phyloP scores from a whole-genome alignment of 495 filamentous ascomycete genomes.

The Cryomyces minteri region DNA sequence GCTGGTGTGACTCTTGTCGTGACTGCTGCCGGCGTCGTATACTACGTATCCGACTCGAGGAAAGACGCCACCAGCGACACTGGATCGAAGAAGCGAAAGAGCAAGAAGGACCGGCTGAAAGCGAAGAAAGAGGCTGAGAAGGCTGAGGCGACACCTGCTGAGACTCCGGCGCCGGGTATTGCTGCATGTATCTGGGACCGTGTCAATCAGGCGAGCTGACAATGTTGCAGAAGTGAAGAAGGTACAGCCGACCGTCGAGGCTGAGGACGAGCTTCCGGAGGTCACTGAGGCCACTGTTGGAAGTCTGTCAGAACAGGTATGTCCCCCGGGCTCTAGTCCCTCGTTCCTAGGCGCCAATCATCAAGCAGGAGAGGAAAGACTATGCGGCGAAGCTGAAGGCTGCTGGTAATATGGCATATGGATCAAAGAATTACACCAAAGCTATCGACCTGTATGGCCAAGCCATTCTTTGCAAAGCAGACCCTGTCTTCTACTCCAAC shows the following conservation, averaged over 20 bases:
- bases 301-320: constrained; percentile 46
- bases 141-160: constrained; percentile 25
- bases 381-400: constrained; percentile 83
- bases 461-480: constrained; percentile 90
- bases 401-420: constrained; percentile 92
- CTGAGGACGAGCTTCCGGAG: constrained; percentile 63
- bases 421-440: constrained; percentile 70
- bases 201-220: too few species aligned
- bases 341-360: constrained; percentile 10
- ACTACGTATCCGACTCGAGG: constrained; percentile 48
- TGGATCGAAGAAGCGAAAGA: constrained; percentile 31
- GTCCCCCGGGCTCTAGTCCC: constrained; percentile 3
- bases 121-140: constrained; percentile 44
- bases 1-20: constrained; percentile 84
- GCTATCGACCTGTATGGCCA: constrained; percentile 90
- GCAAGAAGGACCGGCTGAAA: constrained; percentile 42
- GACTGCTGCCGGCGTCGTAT: constrained; percentile 74
- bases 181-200: too few species aligned
- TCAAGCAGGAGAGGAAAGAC: constrained; percentile 46
- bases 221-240: constrained; percentile 21
- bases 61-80: constrained; percentile 10
- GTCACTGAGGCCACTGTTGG: constrained; percentile 64
- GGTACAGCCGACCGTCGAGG: constrained; percentile 38
- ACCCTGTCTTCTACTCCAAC: constrained; percentile 98
- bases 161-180: constrained; percentile 15